These are phyloP conservation scores for Aureobasidium sp. DNA, from an alignment of 2,329 filamentous ascomycete species.

Conservation along the genomic window DNA sequence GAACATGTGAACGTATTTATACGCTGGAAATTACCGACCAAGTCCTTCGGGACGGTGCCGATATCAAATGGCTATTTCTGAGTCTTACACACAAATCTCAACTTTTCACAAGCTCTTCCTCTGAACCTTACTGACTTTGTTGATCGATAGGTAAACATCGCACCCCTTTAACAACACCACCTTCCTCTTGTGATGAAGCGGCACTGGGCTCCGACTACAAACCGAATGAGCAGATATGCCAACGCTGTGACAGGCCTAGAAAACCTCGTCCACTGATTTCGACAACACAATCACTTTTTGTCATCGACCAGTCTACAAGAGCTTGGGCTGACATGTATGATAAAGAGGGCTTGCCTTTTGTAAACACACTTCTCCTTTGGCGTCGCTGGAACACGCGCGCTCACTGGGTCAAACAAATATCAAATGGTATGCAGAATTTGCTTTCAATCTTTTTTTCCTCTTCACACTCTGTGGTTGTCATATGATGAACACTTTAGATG, in stretches of 20 bases:
- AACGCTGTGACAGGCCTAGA: constrained; percentile 34
- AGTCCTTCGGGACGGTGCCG: constrained; percentile 62
- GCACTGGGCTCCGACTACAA: constrained; percentile 19
- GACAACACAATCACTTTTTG: background rate
- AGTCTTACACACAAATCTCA: constrained; percentile 32
- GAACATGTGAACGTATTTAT: constrained; percentile 56
- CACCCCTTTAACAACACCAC: background rate
- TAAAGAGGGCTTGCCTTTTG: constrained; percentile 5
- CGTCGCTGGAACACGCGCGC: background rate
- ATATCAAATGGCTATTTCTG: constrained; percentile 84
- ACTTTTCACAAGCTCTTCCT: background rate
- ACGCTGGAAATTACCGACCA: constrained; percentile 98
- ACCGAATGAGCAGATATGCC: constrained; percentile 18
- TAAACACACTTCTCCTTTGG: background rate
- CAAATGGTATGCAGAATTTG: constrained; percentile 11
- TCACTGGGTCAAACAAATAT: background rate
- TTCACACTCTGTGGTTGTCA: constrained; percentile 13
- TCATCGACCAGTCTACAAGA: background rate
- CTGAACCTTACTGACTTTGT: constrained; percentile 8
- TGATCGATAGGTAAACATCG: constrained; percentile 12
- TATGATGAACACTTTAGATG: constrained; percentile 30
- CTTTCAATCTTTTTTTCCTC: constrained; percentile 9
- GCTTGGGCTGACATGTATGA: constrained; percentile 7
- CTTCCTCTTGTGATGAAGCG: constrained; percentile 17
- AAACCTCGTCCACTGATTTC: constrained; percentile 35